Percentiles rank a stretch among this genome's conserved stretches.
These are phyloP conservation scores for Yamadazyma dendronema DNA, from an alignment of 1,139 yeast species.

Conservation along the genomic window DNA sequence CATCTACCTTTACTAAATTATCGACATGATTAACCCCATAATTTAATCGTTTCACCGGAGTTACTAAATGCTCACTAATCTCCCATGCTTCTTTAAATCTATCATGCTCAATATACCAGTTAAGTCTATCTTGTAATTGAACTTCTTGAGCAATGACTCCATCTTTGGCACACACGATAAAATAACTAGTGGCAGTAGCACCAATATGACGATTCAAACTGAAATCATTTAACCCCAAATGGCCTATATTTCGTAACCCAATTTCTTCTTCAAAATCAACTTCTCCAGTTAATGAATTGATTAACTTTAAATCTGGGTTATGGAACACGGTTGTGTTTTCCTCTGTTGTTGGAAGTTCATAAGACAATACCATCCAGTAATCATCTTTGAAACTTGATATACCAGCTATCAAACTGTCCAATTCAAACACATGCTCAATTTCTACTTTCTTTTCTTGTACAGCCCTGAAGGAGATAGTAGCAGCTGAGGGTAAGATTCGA, in stretches of 20 bases:
- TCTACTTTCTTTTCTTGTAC: slow-evolving; percentile 56
- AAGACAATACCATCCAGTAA: slow-evolving; percentile 58
- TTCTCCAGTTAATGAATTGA: slow-evolving; percentile 64
- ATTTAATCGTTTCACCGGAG: slow-evolving; percentile 49
- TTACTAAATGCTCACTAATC: slow-evolving; percentile 58
- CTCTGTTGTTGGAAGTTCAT: slow-evolving; percentile 41
- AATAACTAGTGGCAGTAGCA: slow-evolving; percentile 44
- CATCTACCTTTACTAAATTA: slow-evolving; percentile 42
- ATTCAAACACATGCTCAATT: slow-evolving; percentile 52
- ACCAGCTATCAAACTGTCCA: slow-evolving; percentile 73
- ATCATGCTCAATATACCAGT: slow-evolving; percentile 65
- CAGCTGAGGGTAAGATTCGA: slow-evolving; percentile 59
- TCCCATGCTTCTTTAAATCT: slow-evolving; percentile 72
- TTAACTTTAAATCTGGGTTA: slow-evolving; percentile 69
- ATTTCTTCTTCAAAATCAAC: slow-evolving; percentile 85
- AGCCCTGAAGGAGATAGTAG: slow-evolving; percentile 58
- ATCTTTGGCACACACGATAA: slow-evolving; percentile 76
- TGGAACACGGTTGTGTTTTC: slow-evolving; percentile 28
- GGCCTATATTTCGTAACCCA: slow-evolving; percentile 55
- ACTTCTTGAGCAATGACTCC: slow-evolving; percentile 74
- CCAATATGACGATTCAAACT: slow-evolving; percentile 54
- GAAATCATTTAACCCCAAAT: slow-evolving; percentile 78
- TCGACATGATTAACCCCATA: slow-evolving; percentile 68
- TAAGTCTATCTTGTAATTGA: slow-evolving; percentile 62
- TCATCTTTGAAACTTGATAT: slow-evolving; percentile 71